Evolutionary conservation across 129 eudicot genomes (phyloP).

Genomic region (Mikania micrantha): DNA sequence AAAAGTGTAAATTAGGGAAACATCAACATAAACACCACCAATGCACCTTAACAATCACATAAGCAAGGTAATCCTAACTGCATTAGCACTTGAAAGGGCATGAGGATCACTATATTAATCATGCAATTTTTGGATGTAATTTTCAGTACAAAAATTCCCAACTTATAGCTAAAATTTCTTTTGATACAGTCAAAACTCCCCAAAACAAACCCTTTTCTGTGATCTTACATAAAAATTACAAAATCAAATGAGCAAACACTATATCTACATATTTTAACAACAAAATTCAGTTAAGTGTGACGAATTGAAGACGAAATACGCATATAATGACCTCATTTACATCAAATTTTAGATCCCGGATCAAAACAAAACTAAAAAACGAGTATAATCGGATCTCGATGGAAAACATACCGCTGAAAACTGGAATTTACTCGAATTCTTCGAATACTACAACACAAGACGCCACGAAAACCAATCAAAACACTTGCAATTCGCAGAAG

Average conservation of each 20-base stretch:
- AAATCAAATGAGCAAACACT: not conserved
- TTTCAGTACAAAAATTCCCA: not conserved
- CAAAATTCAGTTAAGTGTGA: no score
- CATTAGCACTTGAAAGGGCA: not conserved
- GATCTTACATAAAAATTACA: not conserved
- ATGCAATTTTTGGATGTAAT: not conserved
- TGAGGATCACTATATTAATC: not conserved
- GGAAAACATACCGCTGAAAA: not conserved
- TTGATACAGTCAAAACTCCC: not conserved
- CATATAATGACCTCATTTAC: not conserved
- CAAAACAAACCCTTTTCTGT: not conserved
- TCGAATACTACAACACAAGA: not conserved
- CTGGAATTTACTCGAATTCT: not conserved
- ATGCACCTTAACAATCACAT: no score
- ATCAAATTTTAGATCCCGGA: constrained; percentile 1
- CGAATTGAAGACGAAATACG: not conserved
- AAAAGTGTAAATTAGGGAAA: not conserved
- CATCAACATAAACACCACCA: not conserved
- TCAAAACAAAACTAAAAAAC: not conserved
- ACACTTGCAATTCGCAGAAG: not conserved
- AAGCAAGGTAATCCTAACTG: not conserved
- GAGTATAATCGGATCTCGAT: not conserved
- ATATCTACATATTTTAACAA: not conserved
- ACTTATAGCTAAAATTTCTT: not conserved
- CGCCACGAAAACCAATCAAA: not conserved